Conservation (phyloP, 176 grass and related monocot species). For the Bromus sterilis region DNA sequence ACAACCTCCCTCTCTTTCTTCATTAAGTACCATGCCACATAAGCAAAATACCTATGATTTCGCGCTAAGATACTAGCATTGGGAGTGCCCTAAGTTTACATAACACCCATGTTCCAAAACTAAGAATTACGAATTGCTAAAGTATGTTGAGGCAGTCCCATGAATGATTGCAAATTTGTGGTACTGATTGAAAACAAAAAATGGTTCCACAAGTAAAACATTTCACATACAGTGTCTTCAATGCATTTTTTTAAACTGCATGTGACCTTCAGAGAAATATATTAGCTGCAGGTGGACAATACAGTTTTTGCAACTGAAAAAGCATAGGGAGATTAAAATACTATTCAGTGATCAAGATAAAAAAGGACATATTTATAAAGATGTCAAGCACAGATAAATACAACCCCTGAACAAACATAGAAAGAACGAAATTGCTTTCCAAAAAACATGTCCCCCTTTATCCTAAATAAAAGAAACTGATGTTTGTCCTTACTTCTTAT, state of each 20-base stretch:
- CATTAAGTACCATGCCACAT: no score
- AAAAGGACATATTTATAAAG: neutral
- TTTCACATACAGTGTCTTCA: neutral
- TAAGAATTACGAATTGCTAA: neutral
- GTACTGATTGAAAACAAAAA: neutral
- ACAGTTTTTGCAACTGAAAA: neutral
- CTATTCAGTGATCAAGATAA: neutral
- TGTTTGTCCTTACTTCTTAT: constrained; percentile 55
- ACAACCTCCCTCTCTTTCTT: no score
- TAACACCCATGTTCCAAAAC: neutral
- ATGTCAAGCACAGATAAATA: neutral
- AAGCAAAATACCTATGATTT: no score
- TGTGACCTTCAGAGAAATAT: neutral
- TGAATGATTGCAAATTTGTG: neutral
- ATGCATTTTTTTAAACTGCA: neutral
- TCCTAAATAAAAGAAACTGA: neutral
- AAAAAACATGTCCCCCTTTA: neutral
- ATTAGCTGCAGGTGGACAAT: neutral
- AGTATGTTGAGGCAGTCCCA: neutral
- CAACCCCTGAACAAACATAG: neutral
- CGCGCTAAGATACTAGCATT: no score
- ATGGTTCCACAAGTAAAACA: neutral
- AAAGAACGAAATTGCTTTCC: neutral
- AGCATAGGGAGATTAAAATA: neutral
- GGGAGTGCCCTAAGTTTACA: no score